A percentile compares a stretch with the other conserved stretches of the same genome.
phyloP scores from a whole-genome alignment of 306 rosid species.

The Quercus ilex region DNA sequence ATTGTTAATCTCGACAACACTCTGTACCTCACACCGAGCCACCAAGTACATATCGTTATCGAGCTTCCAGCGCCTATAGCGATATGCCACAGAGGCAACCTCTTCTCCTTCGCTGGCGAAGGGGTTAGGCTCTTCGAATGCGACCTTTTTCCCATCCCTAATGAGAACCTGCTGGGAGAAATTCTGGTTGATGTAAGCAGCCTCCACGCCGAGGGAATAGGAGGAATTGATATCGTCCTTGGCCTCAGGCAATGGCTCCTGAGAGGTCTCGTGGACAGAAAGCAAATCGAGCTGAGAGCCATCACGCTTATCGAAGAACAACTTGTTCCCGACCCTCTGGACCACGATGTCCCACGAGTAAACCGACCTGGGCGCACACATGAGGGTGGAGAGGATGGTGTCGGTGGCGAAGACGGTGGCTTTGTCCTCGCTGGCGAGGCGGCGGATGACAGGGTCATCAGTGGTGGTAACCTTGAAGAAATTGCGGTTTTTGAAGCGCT shows the following conservation, averaged over 20 bases:
- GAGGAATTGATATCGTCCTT: conserved; percentile 95
- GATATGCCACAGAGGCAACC: conserved; percentile 82
- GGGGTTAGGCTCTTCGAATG: conserved; percentile 83
- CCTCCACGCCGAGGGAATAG: conserved; percentile 72
- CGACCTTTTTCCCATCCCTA: conserved; percentile 74
- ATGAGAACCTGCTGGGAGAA: conserved; percentile 85
- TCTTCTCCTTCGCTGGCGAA: conserved; percentile 95
- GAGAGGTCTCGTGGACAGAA: conserved; percentile 90
- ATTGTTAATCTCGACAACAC: conserved; percentile 82
- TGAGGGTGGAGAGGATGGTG: conserved; percentile 74
- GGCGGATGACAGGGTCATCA: conserved; percentile 82
- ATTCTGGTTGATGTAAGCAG: conserved; percentile 85
- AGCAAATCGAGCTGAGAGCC: conserved; percentile 90
- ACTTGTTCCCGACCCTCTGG: conserved; percentile 85
- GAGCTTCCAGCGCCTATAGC: conserved; percentile 92
- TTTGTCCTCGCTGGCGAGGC: conserved; percentile 82
- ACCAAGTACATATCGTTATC: conserved; percentile 77
- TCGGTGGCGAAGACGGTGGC: conserved; percentile 84
- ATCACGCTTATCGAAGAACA: conserved; percentile 86
- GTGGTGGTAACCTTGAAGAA: conserved; percentile 90
- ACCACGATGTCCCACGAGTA: conserved; percentile 92
- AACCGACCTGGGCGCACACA: conserved; percentile 92
- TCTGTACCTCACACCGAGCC: conserved; percentile 88
- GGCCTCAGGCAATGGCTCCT: conserved; percentile 89
- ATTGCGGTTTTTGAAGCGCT: conserved; percentile 78